Base-by-base conservation (phyloP, 768 basidiomycete genomes). In the Strobilomyces dryophilus region DNA sequence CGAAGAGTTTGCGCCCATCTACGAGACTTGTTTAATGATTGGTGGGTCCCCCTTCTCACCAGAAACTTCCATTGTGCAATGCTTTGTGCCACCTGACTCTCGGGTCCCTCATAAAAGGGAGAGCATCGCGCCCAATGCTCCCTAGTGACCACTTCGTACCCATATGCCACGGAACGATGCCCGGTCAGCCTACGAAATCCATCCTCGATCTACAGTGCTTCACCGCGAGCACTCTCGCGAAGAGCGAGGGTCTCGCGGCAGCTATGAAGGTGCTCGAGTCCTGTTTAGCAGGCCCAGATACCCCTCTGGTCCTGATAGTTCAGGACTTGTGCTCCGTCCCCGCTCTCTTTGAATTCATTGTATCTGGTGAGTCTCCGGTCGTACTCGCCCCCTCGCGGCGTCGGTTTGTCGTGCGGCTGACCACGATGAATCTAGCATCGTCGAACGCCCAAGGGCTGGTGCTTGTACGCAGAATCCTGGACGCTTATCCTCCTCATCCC, bases 401-500 rank as follows among this genome's bases (percentile, higher is more conserved):
- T 24, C 24, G 37, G 10, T 32, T 34, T 7, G 4, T 44, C 18
- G 35, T 53, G 24, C 55, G 46, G 57, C 36, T 0, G 20, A 26
- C 11, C 3, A 29, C 29, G 29, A 29, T 9, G 29, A 6, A 9
- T 21, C 24, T 44, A 68, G 68, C 50, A 24, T 50, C 52, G 46
- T 51, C 60, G n/a, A 48, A 36, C 14, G 47, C 42, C 17, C 44
- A 31, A 21, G 15, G 32, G 21, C n/a, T 74, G 20, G 52, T 58
- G 37, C 18, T 29, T 20, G 51, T 57, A 34, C n/a, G 35, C 37
- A 69, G 60, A 62, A 69, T 77, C 27, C 17, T 75, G 17, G 55
- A 65, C 15, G 48, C 54, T 15, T 77, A 73, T 47, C 76, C 74
- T 2, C 50, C 45, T 0, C 58, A 59, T 39, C 54, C 63, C 7